phyloP scores from a whole-genome alignment of 1,139 yeast species.

The Entelexis sorbosivorans region DNA sequence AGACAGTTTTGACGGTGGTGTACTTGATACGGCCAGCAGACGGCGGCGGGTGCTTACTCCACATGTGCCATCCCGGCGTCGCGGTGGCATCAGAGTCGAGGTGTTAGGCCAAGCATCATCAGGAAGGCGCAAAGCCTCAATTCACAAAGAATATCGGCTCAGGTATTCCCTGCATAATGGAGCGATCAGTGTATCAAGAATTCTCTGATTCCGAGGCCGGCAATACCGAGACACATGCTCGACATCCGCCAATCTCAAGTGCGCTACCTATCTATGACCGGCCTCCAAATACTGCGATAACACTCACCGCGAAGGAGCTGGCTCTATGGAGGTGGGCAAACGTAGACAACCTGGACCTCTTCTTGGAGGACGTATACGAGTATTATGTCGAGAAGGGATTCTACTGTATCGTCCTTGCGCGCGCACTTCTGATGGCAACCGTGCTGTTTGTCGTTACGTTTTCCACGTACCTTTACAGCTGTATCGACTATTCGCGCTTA shows the following conservation, averaged over 20 bases:
- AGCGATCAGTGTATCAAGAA: slow-evolving; percentile 16
- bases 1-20: not conserved
- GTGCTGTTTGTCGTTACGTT: slow-evolving; percentile 67
- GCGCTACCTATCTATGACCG: slow-evolving; percentile 6
- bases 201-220: slow-evolving; percentile 10
- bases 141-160: not conserved
- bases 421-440: slow-evolving; percentile 57
- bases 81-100: not conserved
- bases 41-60: not conserved
- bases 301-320: slow-evolving; percentile 38
- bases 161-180: not conserved
- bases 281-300: not conserved
- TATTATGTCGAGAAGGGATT: slow-evolving; percentile 83
- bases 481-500: slow-evolving; percentile 56
- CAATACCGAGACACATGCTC: not conserved
- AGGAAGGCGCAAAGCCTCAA: not conserved
- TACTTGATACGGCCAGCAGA: not conserved
- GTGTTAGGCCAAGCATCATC: not conserved
- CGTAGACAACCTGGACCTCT: slow-evolving; percentile 78
- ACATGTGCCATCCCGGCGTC: not conserved
- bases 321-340: slow-evolving; percentile 96
- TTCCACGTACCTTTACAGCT: slow-evolving; percentile 70
- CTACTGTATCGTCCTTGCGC: slow-evolving; percentile 56
- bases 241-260: not conserved
- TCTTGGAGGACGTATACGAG: slow-evolving; percentile 67